Percentiles rank a stretch among this genome's conserved stretches.
phyloP scores from a whole-genome alignment of 2,329 filamentous ascomycete species.

The Penicillium sp. region DNA sequence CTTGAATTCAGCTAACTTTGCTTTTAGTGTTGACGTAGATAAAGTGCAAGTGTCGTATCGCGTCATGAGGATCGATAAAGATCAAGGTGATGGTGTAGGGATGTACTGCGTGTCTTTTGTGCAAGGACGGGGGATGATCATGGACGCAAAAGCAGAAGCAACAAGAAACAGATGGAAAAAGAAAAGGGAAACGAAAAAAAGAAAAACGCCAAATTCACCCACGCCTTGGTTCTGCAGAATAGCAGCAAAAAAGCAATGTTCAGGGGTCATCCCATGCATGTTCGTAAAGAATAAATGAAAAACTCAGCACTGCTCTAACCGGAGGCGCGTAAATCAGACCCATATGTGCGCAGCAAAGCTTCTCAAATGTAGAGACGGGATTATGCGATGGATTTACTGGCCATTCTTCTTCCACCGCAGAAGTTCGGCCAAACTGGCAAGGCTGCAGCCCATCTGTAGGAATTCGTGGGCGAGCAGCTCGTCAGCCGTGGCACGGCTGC shows the following conservation, averaged over 20 bases:
- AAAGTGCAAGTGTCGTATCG: neutral
- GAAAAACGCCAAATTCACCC: constrained; percentile 28
- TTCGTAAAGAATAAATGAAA: constrained; percentile 17
- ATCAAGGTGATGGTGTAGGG: neutral
- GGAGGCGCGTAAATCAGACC: constrained; percentile 25
- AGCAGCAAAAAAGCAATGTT: constrained; percentile 4
- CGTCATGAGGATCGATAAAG: neutral
- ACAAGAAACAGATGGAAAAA: constrained; percentile 8
- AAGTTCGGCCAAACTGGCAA: constrained; percentile 76
- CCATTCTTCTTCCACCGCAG: constrained; percentile 59
- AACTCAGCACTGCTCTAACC: constrained; percentile 22
- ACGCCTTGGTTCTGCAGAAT: constrained; percentile 25
- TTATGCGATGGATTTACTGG: constrained; percentile 25
- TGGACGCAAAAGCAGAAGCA: constrained; percentile 1
- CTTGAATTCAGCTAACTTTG: constrained; percentile 1
- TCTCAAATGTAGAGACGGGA: constrained; percentile 3
- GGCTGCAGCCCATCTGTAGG: constrained; percentile 80
- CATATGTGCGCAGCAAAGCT: constrained; percentile 29
- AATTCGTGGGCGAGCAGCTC: constrained; percentile 92
- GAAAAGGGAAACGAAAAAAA: neutral
- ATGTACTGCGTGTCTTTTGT: constrained; percentile 16
- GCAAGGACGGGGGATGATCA: constrained; percentile 8
- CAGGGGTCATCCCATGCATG: constrained; percentile 15
- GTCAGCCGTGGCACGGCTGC: constrained; percentile 83
- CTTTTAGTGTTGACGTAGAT: constrained; percentile 3